Evolutionary conservation across 177 flowering plant species (phyloP), one percentile per base, ranked within the genome.

Genomic region (Telopea speciosissima): DNA sequence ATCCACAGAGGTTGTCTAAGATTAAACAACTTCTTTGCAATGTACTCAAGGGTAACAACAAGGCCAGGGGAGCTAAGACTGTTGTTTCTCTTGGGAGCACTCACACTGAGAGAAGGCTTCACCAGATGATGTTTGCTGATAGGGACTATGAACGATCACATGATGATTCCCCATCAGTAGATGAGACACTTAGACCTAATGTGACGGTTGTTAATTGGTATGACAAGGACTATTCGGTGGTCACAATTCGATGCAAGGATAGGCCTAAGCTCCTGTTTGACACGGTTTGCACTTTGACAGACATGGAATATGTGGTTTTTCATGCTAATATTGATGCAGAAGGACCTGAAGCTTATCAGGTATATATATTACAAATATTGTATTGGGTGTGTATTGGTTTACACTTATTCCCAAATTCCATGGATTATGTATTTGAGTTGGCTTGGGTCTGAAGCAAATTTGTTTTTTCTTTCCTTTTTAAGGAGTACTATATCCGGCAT

Each of bases 71-170:
- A 70, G 91, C 97, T 40, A 94, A 87, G 78, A 92, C 96, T 33
- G 87, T 82, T n/a, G 87, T 90, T 12, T 81, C 96, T 44, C 76
- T 75, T 66, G 88, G 76, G 13, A 77, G 56, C 54, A 86, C 89
- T 8, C 91, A 89, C 70, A 86, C 89, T 8, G 98, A 85, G 64
- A 85, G 98, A 64, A 80, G 98, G 84, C 91, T 93, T 73, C 98
- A 93, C 75, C 96, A 92, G 79, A 89, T 93, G 92, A 90, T 93
- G 98, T 87, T 89, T 84, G 93, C 84, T 23, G 97, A 89, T 64
- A 74, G 97, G 42, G 97, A 93, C 63, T 90, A 90, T 73, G 89
- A 86, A 61, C 77, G 84, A 9, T 42, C 64, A 12, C 83, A 65
- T 28, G 76, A 74, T 62, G 88, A 74, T 42, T 49, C 19, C 4